Percentiles rank a stretch among this genome's conserved stretches.
Conservation (phyloP, 2,329 filamentous ascomycete species). For the Didymella keratinophila region DNA sequence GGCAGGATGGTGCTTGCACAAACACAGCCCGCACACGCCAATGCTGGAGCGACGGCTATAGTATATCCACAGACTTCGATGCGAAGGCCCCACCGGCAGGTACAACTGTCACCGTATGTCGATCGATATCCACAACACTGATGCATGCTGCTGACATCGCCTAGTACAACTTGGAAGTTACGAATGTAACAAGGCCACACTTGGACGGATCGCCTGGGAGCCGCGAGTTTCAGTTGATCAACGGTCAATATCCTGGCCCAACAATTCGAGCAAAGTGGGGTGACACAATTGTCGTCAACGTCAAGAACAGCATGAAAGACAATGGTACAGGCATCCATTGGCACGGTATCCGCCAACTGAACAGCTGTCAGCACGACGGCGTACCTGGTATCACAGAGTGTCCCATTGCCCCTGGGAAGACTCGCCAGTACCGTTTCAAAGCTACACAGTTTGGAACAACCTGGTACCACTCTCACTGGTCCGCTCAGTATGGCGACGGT, state of each 20-base stretch:
- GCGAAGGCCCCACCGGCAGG: constrained; percentile 54
- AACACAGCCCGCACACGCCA: constrained; percentile 51
- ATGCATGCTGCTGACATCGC: constrained; percentile 17
- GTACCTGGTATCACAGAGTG: constrained; percentile 65
- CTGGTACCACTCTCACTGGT: constrained; percentile 57
- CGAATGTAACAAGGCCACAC: constrained; percentile 51
- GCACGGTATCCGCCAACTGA: constrained; percentile 57
- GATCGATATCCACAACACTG: not conserved
- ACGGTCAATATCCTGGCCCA: constrained; percentile 71
- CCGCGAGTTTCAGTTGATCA: constrained; percentile 53
- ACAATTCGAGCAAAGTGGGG: constrained; percentile 48
- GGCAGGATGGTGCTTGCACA: constrained; percentile 50
- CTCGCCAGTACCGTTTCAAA: constrained; percentile 65
- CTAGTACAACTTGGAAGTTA: constrained; percentile 52
- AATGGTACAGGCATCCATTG: constrained; percentile 62
- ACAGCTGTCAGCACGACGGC: constrained; percentile 61
- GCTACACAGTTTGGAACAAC: constrained; percentile 59
- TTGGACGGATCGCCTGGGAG: constrained; percentile 51
- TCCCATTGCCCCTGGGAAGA: constrained; percentile 68
- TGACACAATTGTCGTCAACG: constrained; percentile 51
- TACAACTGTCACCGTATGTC: constrained; percentile 41
- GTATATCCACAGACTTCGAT: constrained; percentile 57
- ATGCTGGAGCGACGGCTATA: constrained; percentile 56
- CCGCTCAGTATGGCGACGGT: constrained; percentile 55
- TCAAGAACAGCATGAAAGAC: constrained; percentile 49